Conservation (phyloP, 345 rosid genomes). For the Arabidopsis suecica region DNA sequence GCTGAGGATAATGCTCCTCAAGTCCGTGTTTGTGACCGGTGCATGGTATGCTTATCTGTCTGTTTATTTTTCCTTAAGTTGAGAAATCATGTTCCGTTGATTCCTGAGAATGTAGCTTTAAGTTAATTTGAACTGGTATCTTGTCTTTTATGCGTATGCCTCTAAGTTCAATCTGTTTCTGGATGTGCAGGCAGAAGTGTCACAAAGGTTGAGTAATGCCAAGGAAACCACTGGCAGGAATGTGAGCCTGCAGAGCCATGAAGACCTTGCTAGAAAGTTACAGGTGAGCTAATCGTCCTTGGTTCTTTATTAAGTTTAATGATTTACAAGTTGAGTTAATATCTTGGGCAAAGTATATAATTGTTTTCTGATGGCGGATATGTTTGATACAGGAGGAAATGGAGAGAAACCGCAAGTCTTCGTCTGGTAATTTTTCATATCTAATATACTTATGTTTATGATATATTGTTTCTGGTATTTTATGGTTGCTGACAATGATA, state of each 20-base stretch:
- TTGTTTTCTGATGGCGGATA: slow-evolving; percentile 27
- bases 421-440: slow-evolving; percentile 56
- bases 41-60: slow-evolving; percentile 63
- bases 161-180: slow-evolving; percentile 1
- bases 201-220: slow-evolving; percentile 86
- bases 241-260: slow-evolving; percentile 75
- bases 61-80: neutral
- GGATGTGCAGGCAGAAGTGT: slow-evolving; percentile 80
- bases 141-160: neutral
- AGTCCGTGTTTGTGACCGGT: slow-evolving; percentile 96
- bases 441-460: slow-evolving; percentile 1
- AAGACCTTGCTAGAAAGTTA: slow-evolving; percentile 96
- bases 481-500: slow-evolving; percentile 5
- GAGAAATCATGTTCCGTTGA: slow-evolving; percentile 7
- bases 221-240: slow-evolving; percentile 84
- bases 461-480: slow-evolving; percentile 4
- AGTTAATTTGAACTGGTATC: neutral
- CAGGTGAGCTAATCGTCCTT: slow-evolving; percentile 54
- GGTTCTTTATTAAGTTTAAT: neutral
- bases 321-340: neutral
- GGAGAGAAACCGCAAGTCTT: slow-evolving; percentile 81
- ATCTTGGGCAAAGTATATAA: neutral
- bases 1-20: slow-evolving; percentile 94
- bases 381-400: slow-evolving; percentile 86
- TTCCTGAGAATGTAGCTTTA: slow-evolving; percentile 16